These are phyloP conservation scores for Corynespora cassiicola DNA, from an alignment of 2,329 filamentous ascomycete genomes.

Conservation along the genomic window DNA sequence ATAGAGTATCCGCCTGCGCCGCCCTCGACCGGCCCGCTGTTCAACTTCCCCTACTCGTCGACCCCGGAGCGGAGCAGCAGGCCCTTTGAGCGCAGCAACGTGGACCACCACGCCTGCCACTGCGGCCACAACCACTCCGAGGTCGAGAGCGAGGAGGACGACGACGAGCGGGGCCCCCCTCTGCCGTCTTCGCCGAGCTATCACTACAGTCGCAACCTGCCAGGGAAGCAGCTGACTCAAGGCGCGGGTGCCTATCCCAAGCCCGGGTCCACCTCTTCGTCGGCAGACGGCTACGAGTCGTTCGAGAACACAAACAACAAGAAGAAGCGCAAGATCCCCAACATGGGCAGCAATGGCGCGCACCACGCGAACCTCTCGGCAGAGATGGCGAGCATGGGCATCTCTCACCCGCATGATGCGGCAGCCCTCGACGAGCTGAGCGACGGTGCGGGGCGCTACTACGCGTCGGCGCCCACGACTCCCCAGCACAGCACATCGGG, in stretches of 20 bases:
- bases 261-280: conserved; percentile 68
- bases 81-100: conserved; percentile 55
- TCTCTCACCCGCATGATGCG: conserved; percentile 56
- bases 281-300: conserved; percentile 89
- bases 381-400: conserved; percentile 70
- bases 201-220: conserved; percentile 41
- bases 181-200: conserved; percentile 49
- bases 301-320: conserved; percentile 99
- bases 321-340: conserved; percentile 98
- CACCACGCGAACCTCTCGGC: conserved; percentile 65
- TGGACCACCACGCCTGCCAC: conserved; percentile 56
- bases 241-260: conserved; percentile 43
- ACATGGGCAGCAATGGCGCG: conserved; percentile 73
- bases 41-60: conserved; percentile 68
- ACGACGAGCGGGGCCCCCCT: conserved; percentile 50
- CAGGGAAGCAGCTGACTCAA: conserved; percentile 28
- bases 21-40: conserved; percentile 74
- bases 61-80: conserved; percentile 36
- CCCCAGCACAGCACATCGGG: conserved; percentile 56
- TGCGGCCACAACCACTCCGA: conserved; percentile 56
- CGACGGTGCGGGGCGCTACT: conserved; percentile 58
- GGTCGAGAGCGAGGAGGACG: conserved; percentile 66
- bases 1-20: conserved; percentile 83
- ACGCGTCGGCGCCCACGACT: conserved; percentile 62
- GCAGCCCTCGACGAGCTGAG: conserved; percentile 54